A percentile compares a stretch with the other conserved stretches of the same genome.
Conservation (phyloP, 371 early-diverging fungal species). For the Mortierella sp. region DNA sequence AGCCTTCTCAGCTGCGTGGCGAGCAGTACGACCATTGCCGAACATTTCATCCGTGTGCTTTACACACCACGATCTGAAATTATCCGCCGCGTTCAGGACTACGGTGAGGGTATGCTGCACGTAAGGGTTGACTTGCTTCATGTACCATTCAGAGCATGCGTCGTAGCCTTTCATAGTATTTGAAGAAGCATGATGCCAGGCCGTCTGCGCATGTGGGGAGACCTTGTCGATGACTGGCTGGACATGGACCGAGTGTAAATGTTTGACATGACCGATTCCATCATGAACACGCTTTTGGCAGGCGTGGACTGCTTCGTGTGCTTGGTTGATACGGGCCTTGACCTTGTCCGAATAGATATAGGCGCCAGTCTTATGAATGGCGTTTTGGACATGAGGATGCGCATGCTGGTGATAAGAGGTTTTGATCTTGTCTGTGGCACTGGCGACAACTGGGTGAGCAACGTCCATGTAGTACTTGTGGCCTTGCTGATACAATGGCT, state of each 20-base stretch:
- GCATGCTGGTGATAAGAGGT: slow-evolving; percentile 33
- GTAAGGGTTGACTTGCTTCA: slow-evolving; percentile 40
- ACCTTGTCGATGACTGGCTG: slow-evolving; percentile 37
- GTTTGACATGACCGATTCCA: slow-evolving; percentile 11
- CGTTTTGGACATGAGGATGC: slow-evolving; percentile 39
- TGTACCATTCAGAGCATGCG: slow-evolving; percentile 20
- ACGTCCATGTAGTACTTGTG: slow-evolving; percentile 32
- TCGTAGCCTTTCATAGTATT: slow-evolving; percentile 12
- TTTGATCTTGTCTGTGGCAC: slow-evolving; percentile 23
- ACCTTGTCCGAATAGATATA: slow-evolving; percentile 41
- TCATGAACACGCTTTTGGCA: slow-evolving; percentile 10
- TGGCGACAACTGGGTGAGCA: slow-evolving; percentile 28
- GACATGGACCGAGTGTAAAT: slow-evolving; percentile 17
- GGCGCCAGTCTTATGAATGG: background rate
- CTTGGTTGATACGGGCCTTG: slow-evolving; percentile 25
- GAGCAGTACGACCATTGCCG: slow-evolving; percentile 19
- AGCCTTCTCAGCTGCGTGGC: slow-evolving; percentile 18
- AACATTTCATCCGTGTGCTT: slow-evolving; percentile 34
- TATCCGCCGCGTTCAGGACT: slow-evolving; percentile 19
- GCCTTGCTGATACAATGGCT: slow-evolving; percentile 31
- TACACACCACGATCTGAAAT: slow-evolving; percentile 13
- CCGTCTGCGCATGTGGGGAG: slow-evolving; percentile 32
- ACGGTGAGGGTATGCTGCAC: slow-evolving; percentile 17
- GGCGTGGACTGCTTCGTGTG: slow-evolving; percentile 15
- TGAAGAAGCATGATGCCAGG: slow-evolving; percentile 27